Evolutionary conservation across 176 grass and related monocot species (phyloP).

Genomic region (Cenchrus purpureus): DNA sequence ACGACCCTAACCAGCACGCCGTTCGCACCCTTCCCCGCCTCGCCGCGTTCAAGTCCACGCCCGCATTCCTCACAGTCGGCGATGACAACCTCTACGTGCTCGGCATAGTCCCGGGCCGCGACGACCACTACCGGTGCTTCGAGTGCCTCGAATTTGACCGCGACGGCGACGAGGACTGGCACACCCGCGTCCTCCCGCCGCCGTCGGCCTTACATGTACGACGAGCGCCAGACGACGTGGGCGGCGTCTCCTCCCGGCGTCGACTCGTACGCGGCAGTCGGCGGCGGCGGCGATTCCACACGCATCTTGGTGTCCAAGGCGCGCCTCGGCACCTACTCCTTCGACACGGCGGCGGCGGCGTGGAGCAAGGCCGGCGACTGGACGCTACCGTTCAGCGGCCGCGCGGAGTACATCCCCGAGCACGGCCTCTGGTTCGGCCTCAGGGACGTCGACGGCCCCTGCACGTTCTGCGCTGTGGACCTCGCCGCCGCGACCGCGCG

Average conservation of each 20-base stretch:
- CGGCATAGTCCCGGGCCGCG: neutral
- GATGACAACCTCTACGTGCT: no score
- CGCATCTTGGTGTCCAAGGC: neutral
- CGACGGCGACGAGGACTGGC: neutral
- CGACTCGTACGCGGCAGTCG: neutral
- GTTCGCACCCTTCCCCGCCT: no score
- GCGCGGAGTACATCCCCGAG: neutral
- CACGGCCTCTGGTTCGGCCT: neutral
- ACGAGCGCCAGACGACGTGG: neutral
- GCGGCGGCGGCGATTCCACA: neutral
- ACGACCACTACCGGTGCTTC: neutral
- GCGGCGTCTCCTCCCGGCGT: neutral
- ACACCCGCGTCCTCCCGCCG: neutral
- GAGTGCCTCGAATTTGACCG: neutral
- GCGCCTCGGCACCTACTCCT: neutral
- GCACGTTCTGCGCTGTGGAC: neutral
- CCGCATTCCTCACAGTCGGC: no score
- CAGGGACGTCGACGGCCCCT: neutral
- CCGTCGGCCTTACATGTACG: neutral
- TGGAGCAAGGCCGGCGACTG: neutral
- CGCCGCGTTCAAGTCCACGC: no score
- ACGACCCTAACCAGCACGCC: no score
- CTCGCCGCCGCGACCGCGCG: neutral
- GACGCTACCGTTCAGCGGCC: neutral
- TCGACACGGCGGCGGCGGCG: neutral